These are phyloP conservation scores for Phanerochaete carnosa DNA, from an alignment of 768 basidiomycete species.

Conservation along the genomic window DNA sequence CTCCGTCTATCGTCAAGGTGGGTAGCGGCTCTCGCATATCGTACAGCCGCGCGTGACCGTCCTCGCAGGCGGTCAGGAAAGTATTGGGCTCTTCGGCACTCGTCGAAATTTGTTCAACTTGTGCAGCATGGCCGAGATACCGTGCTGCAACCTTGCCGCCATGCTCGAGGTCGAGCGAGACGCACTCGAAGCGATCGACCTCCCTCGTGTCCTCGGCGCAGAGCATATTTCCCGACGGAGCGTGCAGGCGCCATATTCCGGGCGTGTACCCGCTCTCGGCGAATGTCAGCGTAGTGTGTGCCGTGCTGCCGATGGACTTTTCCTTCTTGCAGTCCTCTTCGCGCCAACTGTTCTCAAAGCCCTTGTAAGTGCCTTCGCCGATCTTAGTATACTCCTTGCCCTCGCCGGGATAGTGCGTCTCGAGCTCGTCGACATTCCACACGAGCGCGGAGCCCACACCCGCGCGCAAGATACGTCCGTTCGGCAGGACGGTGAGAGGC, in stretches of 20 bases:
- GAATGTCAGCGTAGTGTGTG: neutral
- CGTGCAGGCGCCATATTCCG: constrained; percentile 10
- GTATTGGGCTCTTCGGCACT: constrained; percentile 31
- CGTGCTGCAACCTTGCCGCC: constrained; percentile 29
- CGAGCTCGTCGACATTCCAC: constrained; percentile 34
- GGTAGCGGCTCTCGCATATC: constrained; percentile 36
- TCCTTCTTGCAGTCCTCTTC: constrained; percentile 15
- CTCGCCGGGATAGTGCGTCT: constrained; percentile 6
- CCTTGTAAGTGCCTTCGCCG: constrained; percentile 5
- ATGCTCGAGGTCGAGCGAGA: constrained; percentile 31
- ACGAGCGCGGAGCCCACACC: constrained; percentile 31
- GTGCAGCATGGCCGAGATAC: constrained; percentile 38
- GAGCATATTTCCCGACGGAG: constrained; percentile 5
- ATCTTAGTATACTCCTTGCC: constrained; percentile 2
- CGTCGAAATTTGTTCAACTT: constrained; percentile 30
- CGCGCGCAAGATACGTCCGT: constrained; percentile 29
- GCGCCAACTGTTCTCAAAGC: constrained; percentile 2
- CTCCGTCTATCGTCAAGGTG: constrained; percentile 29
- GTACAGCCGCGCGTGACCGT: constrained; percentile 38
- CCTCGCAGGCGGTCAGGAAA: constrained; percentile 34
- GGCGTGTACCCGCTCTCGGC: neutral
- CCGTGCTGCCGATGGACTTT: constrained; percentile 4
- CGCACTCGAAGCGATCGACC: constrained; percentile 9
- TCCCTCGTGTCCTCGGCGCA: neutral
- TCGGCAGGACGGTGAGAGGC: constrained; percentile 28